Base-by-base conservation (phyloP, 495 filamentous ascomycete genomes). In the Penicillium waksmanii region DNA sequence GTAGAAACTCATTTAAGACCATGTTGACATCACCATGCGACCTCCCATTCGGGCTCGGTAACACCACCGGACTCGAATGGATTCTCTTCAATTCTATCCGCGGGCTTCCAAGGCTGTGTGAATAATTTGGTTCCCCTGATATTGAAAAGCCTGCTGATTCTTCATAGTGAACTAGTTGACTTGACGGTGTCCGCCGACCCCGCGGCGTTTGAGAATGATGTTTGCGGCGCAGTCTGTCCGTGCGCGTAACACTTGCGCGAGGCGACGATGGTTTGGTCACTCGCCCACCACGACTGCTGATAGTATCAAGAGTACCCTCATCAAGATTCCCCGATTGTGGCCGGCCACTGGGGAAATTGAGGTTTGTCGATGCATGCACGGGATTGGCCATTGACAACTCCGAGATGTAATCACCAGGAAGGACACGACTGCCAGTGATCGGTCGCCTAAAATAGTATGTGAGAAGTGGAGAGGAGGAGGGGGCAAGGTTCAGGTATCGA, bases 331-430 rank as follows among this genome's bases (percentile, higher is more conserved):
- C 66, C 0, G 71, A 73, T 9, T 57, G 56, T 33, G 61, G 57
- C 31, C 66, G 62, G 35, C 63, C 55, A 61, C 58, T 56, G 17
- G 64, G 60, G 35, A 62, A 56, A 8, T 71, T 62, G 3, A 59
- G 49, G 47, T 61, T 69, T 13, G 62, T 61, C 4, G 72, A 71
- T 38, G 62, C 64, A 36, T 53, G 52, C 8, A 63, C 56, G 25
- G 61, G 66, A 57, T 67, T 66, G 48, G 69, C 66, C 49, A 63
- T 64, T 7, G 68, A 66, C 11, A 64, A 61, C 23, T 58, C 67
- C 13, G 57, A 51, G 7, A 53, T 48, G 17, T 55, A 53, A 2
- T 57, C 66, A 53, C 67, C 59, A 19, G 67, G 66, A 21, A 63
- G 23, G n/a, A 65, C 11, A 34, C 63, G 56, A 51, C 57, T 31